Evolutionary conservation across 139 green algal species (phyloP), one percentile per base, ranked within the genome.

Genomic region (Marvania coccoides): DNA sequence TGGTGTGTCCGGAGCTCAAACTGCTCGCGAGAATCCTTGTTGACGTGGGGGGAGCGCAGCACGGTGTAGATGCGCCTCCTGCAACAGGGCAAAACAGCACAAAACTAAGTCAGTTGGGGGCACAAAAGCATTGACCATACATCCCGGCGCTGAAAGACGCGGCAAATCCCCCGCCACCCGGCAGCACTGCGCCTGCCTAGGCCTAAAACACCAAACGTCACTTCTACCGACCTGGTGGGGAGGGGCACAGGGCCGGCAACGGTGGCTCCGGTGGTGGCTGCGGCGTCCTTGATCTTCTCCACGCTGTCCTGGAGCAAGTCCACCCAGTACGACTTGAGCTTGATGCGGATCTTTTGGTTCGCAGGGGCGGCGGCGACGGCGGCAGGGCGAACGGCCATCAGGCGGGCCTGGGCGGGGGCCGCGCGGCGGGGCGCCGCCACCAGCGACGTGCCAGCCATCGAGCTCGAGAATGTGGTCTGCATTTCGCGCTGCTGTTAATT

Each of bases 1-100:
- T 80, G 65, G 79, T 94, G 88, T 7, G 80, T 90, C 6, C 82
- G 55, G 9, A 75, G 78, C 75, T 95, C 84, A 81, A 95, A 95
- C 69, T 95, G 88, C 74, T 95, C 88, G 9, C 86, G 78, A 2
- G 78, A 83, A 56, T 94, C 79, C 79, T 95, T 95, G 86, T 95
- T 91, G 23, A 95, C 88, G 75, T 95, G 88, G 14, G 88, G 88
- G 12, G 84, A 92, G 29, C 80, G 72, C 35, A 95, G 67, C 29
- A 95, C 79, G 51, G 76, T 88, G 67, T 84, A 95, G 0, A 78
- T 65, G 30, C 67, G 61, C 14, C 58, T 51, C 13, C 70, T 77
- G 60, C 46, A 65, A 3, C 12, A 24, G 24, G 24, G 15, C 33
- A 42, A 34, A 9, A 12, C 9, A 51, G 19, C 19, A 51, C 19